Evolutionary conservation across 2,329 filamentous ascomycete species (phyloP).

Genomic region (Cylindrodendrum hubeiense): DNA sequence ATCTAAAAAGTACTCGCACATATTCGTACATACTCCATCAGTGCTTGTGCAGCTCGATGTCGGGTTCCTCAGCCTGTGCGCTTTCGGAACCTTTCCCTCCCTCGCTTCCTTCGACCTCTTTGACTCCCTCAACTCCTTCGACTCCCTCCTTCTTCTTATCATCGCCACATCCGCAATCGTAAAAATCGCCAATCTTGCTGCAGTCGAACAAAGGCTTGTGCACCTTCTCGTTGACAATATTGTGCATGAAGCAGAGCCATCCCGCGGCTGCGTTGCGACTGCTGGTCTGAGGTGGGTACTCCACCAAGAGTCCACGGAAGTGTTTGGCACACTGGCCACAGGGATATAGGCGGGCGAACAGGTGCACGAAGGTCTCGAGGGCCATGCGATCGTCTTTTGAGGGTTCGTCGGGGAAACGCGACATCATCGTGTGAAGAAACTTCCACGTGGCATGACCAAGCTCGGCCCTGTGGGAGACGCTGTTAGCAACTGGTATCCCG

Average conservation of each 20-base stretch:
- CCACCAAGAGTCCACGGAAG: conserved; percentile 71
- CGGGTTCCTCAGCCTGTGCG: conserved; percentile 30
- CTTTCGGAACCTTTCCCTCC: conserved; percentile 39
- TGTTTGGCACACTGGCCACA: conserved; percentile 78
- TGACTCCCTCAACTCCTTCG: conserved; percentile 37
- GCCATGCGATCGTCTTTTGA: conserved; percentile 72
- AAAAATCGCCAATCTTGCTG: conserved; percentile 76
- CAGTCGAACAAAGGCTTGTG: conserved; percentile 75
- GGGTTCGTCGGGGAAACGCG: conserved; percentile 75
- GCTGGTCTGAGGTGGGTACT: conserved; percentile 75
- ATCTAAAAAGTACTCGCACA: conserved; percentile 18
- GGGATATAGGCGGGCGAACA: conserved; percentile 77
- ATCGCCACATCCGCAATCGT: conserved; percentile 79
- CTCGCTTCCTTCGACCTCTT: background rate
- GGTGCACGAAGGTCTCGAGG: conserved; percentile 73
- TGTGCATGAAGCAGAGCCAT: conserved; percentile 78
- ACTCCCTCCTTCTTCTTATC: conserved; percentile 54
- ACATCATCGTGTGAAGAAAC: conserved; percentile 78
- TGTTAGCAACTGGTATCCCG: conserved; percentile 22
- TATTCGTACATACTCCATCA: conserved; percentile 20
- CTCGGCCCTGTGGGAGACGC: conserved; percentile 62
- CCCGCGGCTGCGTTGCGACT: conserved; percentile 73
- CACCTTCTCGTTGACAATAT: conserved; percentile 74
- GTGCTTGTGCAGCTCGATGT: conserved; percentile 38
- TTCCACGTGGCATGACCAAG: conserved; percentile 78